These are phyloP conservation scores for Oryza brachyantha DNA, from an alignment of 176 grass and related monocot species.

Conservation along the genomic window DNA sequence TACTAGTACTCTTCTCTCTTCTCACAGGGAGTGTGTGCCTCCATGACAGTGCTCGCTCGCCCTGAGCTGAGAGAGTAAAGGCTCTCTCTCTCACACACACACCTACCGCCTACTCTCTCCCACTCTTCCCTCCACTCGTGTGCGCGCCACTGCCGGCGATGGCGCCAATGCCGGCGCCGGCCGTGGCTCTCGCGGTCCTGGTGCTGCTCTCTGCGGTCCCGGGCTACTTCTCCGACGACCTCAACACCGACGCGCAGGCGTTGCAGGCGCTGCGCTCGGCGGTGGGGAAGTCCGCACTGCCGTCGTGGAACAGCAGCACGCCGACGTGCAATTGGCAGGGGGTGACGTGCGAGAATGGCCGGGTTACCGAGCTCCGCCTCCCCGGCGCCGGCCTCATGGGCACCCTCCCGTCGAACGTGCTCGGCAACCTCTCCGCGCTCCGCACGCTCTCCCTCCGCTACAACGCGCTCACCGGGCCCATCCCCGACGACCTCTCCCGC, in stretches of 20 bases:
- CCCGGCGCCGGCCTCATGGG: slow-evolving; percentile 79
- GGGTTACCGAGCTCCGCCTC: slow-evolving; percentile 65
- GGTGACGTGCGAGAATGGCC: slow-evolving; percentile 57
- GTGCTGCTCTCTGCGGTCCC: slow-evolving; percentile 19
- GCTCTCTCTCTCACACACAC: neutral
- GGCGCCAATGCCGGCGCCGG: slow-evolving; percentile 47
- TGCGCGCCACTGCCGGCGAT: slow-evolving; percentile 25
- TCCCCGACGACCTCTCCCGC: slow-evolving; percentile 62
- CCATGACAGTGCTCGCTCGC: slow-evolving; percentile 27
- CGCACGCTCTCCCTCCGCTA: slow-evolving; percentile 87
- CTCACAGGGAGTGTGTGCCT: neutral
- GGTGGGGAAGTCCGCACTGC: slow-evolving; percentile 56
- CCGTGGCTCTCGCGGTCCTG: slow-evolving; percentile 33
- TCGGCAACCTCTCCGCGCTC: slow-evolving; percentile 82
- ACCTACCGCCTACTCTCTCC: neutral
- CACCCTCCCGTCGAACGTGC: slow-evolving; percentile 51
- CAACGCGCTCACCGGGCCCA: slow-evolving; percentile 63
- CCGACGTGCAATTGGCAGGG: slow-evolving; percentile 75
- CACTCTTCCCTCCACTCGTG: neutral
- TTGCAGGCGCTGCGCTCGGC: slow-evolving; percentile 58
- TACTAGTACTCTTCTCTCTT: neutral
- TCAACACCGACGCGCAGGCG: slow-evolving; percentile 60
- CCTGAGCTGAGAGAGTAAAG: slow-evolving; percentile 24
- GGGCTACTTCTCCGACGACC: slow-evolving; percentile 33
- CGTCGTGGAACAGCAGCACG: slow-evolving; percentile 64